phyloP scores from a whole-genome alignment of 2,329 filamentous ascomycete species.

The Cytospora piceae region DNA sequence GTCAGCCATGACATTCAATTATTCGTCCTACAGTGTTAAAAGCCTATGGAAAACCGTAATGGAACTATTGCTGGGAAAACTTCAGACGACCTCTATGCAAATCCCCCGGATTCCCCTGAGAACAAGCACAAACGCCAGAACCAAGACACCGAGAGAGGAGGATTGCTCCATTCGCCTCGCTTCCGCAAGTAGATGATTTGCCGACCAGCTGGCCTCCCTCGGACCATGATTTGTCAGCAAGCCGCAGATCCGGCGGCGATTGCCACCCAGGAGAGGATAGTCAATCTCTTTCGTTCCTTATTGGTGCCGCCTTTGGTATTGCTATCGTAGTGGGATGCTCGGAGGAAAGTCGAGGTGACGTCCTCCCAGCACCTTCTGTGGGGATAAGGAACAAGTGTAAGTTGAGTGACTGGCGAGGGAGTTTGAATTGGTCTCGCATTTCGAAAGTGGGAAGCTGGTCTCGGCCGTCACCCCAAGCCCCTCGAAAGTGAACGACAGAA shows the following conservation, averaged over 20 bases:
- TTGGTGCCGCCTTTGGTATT: not conserved
- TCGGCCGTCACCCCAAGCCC: constrained; percentile 6
- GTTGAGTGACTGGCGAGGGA: not conserved
- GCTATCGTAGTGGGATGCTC: not conserved
- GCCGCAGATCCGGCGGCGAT: not conserved
- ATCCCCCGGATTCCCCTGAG: not conserved
- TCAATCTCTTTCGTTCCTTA: not conserved
- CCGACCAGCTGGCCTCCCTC: not conserved
- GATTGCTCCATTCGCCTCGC: not conserved
- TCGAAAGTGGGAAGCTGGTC: not conserved
- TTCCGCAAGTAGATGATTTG: not conserved
- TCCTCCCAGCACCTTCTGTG: not conserved
- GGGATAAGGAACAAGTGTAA: not conserved
- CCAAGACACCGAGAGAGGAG: not conserved
- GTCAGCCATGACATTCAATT: constrained; percentile 11
- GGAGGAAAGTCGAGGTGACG: not conserved
- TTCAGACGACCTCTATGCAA: constrained; percentile 19
- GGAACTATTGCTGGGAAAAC: constrained; percentile 9
- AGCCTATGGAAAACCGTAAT: constrained; percentile 24
- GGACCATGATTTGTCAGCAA: not conserved
- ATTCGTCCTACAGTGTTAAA: constrained; percentile 16
- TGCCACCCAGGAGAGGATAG: not conserved
- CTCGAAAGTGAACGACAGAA: constrained; percentile 5
- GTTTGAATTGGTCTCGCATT: not conserved
- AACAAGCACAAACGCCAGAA: constrained; percentile 13